Conservation (phyloP, 257 asterid species). For the Anisodus tanguticus region DNA sequence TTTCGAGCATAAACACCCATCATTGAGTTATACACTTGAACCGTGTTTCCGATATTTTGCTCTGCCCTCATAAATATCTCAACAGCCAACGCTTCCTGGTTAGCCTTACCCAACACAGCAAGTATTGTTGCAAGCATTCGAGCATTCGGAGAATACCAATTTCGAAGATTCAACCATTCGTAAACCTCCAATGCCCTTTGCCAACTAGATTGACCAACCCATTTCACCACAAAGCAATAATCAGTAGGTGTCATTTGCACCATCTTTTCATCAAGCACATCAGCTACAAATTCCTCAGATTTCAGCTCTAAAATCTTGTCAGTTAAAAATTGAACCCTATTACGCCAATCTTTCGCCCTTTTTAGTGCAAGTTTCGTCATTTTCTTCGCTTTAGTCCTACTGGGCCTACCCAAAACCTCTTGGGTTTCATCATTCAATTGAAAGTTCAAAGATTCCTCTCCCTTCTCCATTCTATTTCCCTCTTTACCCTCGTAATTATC, state of each 20-base stretch:
- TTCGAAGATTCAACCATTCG: constrained; percentile 89
- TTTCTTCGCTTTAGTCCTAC: constrained; percentile 74
- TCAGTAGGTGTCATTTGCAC: constrained; percentile 98
- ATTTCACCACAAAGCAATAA: constrained; percentile 85
- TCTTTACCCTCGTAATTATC: constrained; percentile 36
- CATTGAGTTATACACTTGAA: constrained; percentile 93
- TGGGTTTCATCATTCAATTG: constrained; percentile 36
- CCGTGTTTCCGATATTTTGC: constrained; percentile 57
- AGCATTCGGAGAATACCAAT: constrained; percentile 86
- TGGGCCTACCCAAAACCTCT: constrained; percentile 62
- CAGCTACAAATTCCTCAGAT: constrained; percentile 84
- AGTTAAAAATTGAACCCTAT: constrained; percentile 77
- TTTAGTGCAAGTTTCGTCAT: constrained; percentile 90
- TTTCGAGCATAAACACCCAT: constrained; percentile 96
- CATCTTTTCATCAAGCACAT: constrained; percentile 85
- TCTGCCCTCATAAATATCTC: constrained; percentile 79
- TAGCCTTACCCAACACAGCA: constrained; percentile 87
- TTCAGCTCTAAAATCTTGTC: constrained; percentile 73
- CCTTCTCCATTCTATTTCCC: constrained; percentile 35
- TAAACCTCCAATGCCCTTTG: constrained; percentile 91
- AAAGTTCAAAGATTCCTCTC: constrained; percentile 34
- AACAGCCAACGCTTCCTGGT: constrained; percentile 82
- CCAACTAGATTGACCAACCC: constrained; percentile 87
- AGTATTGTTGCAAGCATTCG: constrained; percentile 88
- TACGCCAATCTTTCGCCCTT: constrained; percentile 92